Evolutionary conservation across 192 early-diverging fungal species (phyloP).

Genomic region (Phlyctochytrium arcticum): DNA sequence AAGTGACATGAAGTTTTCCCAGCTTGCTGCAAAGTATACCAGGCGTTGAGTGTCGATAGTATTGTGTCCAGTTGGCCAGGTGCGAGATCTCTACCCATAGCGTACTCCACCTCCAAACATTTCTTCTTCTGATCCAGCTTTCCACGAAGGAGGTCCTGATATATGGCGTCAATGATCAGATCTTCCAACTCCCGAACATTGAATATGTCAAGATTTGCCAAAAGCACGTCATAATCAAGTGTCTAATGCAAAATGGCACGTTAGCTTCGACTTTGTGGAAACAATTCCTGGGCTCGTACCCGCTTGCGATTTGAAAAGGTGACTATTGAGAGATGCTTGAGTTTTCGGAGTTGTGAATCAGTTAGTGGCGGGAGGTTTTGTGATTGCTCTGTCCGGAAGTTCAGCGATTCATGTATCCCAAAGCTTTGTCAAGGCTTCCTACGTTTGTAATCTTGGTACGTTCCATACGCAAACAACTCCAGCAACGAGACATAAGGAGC

Average conservation of each 20-base stretch:
- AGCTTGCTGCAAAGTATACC: conserved; percentile 39
- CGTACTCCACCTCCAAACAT: conserved; percentile 67
- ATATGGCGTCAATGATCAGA: conserved; percentile 82
- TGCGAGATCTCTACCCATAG: conserved; percentile 79
- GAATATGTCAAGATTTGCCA: conserved; percentile 64
- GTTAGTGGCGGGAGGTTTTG: conserved; percentile 21
- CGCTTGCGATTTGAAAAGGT: conserved; percentile 59
- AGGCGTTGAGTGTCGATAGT: conserved; percentile 50
- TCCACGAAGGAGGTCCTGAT: conserved; percentile 71
- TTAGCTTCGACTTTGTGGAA: no score
- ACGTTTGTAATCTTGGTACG: conserved; percentile 74
- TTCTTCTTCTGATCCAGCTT: conserved; percentile 79
- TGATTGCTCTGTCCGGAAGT: no score
- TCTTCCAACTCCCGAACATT: conserved; percentile 82
- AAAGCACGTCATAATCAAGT: conserved; percentile 62
- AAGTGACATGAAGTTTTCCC: background rate
- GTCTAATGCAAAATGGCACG: conserved; percentile 47
- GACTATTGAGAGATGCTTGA: conserved; percentile 76
- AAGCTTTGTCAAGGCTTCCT: background rate
- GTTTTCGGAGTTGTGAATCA: conserved; percentile 32
- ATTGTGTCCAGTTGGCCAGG: conserved; percentile 59
- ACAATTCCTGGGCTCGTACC: conserved; percentile 39
- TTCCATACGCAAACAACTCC: conserved; percentile 78
- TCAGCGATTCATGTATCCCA: no score
- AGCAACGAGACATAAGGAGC: conserved; percentile 51